These are phyloP conservation scores for Mycena kentingensis DNA, from an alignment of 768 basidiomycete species.

Conservation along the genomic window DNA sequence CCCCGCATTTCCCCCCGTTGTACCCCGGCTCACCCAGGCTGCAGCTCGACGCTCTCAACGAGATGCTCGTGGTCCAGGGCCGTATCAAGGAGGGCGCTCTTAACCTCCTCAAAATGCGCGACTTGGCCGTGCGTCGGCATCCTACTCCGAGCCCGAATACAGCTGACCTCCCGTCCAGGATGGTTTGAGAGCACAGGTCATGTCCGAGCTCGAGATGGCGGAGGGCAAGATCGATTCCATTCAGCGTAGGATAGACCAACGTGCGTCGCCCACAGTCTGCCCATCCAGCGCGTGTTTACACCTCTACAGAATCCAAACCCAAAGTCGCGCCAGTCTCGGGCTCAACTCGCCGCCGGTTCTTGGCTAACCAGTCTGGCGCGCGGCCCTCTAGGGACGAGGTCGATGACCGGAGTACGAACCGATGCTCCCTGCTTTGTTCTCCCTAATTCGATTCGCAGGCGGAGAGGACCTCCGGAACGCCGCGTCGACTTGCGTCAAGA, in stretches of 20 bases:
- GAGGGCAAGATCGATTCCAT: slow-evolving; percentile 72
- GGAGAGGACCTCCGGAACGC: slow-evolving; percentile 75
- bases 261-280: slow-evolving; percentile 36
- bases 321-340: slow-evolving; percentile 11
- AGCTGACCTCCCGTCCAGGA: slow-evolving; percentile 41
- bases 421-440: not conserved
- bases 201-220: slow-evolving; percentile 76
- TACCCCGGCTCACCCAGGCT: too few relatives aligned
- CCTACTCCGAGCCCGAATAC: slow-evolving; percentile 11
- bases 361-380: slow-evolving; percentile 11
- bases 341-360: slow-evolving; percentile 18
- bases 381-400: slow-evolving; percentile 36
- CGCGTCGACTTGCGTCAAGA: slow-evolving; percentile 58
- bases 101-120: slow-evolving; percentile 72
- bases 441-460: slow-evolving; percentile 20
- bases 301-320: slow-evolving; percentile 1
- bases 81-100: slow-evolving; percentile 92
- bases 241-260: slow-evolving; percentile 55
- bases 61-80: slow-evolving; percentile 71
- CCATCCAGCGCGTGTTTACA: not conserved
- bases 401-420: slow-evolving; percentile 25
- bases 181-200: slow-evolving; percentile 68
- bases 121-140: slow-evolving; percentile 18
- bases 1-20: not conserved
- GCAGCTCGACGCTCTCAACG: slow-evolving; percentile 68